Evolutionary conservation across 306 rosid genomes (phyloP).

Genomic region (Corylus americana): DNA sequence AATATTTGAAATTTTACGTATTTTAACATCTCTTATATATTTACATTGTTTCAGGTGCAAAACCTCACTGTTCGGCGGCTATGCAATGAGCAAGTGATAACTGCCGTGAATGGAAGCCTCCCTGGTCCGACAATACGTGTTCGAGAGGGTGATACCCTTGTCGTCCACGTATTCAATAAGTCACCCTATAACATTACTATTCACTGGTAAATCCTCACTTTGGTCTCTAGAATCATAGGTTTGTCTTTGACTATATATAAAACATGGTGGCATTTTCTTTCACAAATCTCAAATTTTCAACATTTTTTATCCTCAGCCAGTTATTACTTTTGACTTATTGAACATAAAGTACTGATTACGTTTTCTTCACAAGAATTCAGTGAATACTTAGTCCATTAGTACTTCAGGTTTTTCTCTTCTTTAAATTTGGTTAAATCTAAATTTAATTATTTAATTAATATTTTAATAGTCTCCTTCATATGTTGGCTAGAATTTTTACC

Average conservation of each 20-base stretch:
- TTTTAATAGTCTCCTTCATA: too few species aligned
- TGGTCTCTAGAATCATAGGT: slow-evolving; percentile 18
- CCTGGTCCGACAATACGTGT: slow-evolving; percentile 55
- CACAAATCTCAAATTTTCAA: background rate
- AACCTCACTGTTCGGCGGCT: slow-evolving; percentile 37
- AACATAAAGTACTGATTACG: background rate
- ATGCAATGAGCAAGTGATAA: slow-evolving; percentile 43
- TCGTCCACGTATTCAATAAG: slow-evolving; percentile 50
- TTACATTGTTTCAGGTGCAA: slow-evolving; percentile 33
- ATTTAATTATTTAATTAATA: too few species aligned
- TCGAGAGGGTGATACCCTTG: slow-evolving; percentile 48
- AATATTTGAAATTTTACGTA: background rate
- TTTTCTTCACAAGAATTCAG: slow-evolving; percentile 7
- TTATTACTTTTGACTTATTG: background rate
- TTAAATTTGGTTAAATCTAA: too few species aligned
- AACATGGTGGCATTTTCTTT: slow-evolving; percentile 1
- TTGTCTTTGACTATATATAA: slow-evolving; percentile 39
- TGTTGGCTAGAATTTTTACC: too few species aligned
- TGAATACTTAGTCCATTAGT: slow-evolving; percentile 10
- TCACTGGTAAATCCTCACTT: slow-evolving; percentile 47
- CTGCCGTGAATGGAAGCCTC: slow-evolving; percentile 45
- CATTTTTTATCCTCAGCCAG: background rate
- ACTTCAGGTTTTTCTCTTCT: background rate
- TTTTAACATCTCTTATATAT: background rate
- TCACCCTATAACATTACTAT: slow-evolving; percentile 53